These are phyloP conservation scores for Mollisiaceae sp. DNA, from an alignment of 2,329 filamentous ascomycete genomes.

Conservation along the genomic window DNA sequence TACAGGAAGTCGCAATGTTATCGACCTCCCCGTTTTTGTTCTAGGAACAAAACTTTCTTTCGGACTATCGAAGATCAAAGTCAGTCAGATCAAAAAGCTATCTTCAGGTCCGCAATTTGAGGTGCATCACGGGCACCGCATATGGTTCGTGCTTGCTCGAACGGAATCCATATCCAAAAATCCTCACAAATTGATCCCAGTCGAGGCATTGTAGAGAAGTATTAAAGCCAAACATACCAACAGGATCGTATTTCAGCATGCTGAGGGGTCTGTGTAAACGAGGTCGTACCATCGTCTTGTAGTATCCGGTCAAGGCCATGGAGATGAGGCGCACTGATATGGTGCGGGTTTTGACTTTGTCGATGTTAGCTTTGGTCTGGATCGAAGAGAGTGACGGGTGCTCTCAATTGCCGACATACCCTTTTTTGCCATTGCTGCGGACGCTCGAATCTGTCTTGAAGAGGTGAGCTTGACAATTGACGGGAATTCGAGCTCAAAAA, in stretches of 20 bases:
- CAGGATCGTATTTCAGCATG: slow-evolving; percentile 99
- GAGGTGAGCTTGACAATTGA: neutral
- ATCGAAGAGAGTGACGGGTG: neutral
- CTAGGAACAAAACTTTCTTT: slow-evolving; percentile 94
- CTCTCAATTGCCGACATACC: neutral
- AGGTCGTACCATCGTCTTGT: slow-evolving; percentile 86
- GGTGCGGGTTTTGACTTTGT: slow-evolving; percentile 76
- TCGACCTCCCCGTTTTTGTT: slow-evolving; percentile 81
- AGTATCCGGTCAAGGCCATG: slow-evolving; percentile 99
- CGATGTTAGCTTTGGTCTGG: neutral
- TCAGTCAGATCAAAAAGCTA: neutral
- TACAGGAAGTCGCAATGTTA: slow-evolving; percentile 39
- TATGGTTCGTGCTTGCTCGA: neutral
- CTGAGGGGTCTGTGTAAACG: slow-evolving; percentile 83
- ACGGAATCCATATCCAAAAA: too few relatives aligned
- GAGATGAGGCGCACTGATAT: slow-evolving; percentile 93
- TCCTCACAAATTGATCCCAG: slow-evolving; percentile 1
- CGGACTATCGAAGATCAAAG: slow-evolving; percentile 65
- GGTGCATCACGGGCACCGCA: neutral
- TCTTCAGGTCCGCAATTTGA: neutral
- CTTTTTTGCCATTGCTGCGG: slow-evolving; percentile 30
- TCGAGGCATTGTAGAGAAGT: neutral
- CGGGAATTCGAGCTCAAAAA: neutral
- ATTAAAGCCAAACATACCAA: slow-evolving; percentile 59
- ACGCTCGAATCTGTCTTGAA: neutral